A percentile compares a stretch with the other conserved stretches of the same genome.
phyloP scores from a whole-genome alignment of 805 yeast species.

The Yamadazyma scolyti region DNA sequence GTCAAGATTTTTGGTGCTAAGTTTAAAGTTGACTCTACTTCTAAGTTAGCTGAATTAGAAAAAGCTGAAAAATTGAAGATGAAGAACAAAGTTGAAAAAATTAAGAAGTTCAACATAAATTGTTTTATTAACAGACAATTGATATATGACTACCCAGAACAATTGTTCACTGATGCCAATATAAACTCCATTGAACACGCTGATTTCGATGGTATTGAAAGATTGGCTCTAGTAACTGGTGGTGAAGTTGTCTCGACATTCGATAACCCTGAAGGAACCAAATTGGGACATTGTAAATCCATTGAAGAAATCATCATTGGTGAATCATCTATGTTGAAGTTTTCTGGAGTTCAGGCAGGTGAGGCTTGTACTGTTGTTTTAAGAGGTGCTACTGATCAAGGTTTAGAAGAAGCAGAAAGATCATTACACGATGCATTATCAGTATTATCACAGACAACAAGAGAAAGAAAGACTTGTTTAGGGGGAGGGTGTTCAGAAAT shows the following conservation, averaged over 20 bases:
- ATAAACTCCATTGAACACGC: conserved; percentile 97
- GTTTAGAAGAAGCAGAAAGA: conserved; percentile 46
- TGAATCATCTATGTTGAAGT: conserved; percentile 84
- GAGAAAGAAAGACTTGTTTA: conserved; percentile 83
- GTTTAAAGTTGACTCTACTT: conserved; percentile 92
- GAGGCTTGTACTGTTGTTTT: conserved; percentile 94
- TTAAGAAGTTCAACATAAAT: conserved; percentile 80
- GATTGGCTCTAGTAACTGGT: conserved; percentile 94
- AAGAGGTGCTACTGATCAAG: conserved; percentile 54
- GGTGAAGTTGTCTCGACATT: conserved; percentile 98
- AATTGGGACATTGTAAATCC: conserved; percentile 80
- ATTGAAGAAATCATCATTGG: conserved; percentile 94
- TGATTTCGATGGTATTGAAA: conserved; percentile 96
- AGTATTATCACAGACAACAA: conserved; percentile 91
- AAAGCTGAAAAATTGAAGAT: conserved; percentile 92
- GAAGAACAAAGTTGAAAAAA: conserved; percentile 85
- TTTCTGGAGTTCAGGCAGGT: conserved; percentile 93
- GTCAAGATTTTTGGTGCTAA: conserved; percentile 97
- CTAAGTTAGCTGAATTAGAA: conserved; percentile 90
- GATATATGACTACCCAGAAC: conserved; percentile 98
- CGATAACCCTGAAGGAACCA: conserved; percentile 84
- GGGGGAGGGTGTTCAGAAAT: conserved; percentile 90
- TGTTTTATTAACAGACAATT: conserved; percentile 94
- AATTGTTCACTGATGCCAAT: conserved; percentile 79
- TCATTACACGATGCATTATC: conserved; percentile 89